phyloP scores from a whole-genome alignment of 306 rosid species.

The Albizia julibrissin region DNA sequence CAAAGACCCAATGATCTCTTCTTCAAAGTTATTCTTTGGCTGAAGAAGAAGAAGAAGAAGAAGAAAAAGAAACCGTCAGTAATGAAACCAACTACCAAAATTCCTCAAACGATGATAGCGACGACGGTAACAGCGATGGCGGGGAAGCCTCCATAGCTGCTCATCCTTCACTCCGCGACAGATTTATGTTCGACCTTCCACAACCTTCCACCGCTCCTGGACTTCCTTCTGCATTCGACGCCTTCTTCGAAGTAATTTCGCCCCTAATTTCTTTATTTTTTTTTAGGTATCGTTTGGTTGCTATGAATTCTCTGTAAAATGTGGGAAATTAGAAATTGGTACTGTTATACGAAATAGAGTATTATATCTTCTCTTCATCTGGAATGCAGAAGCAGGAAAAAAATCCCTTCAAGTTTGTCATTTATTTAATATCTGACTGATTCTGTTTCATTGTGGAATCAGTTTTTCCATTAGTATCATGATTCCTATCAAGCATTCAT shows the following conservation, averaged over 20 bases:
- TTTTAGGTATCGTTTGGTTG: background rate
- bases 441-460: constrained; percentile 34
- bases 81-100: constrained; percentile 13
- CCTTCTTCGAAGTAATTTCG: constrained; percentile 75
- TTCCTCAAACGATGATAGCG: constrained; percentile 36
- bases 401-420: background rate
- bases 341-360: background rate
- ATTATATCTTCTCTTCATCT: background rate
- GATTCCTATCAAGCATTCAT: background rate
- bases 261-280: background rate
- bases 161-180: constrained; percentile 56
- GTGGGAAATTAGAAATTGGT: background rate
- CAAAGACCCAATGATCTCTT: constrained; percentile 61
- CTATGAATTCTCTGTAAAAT: background rate
- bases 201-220: constrained; percentile 55
- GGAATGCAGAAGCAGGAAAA: background rate
- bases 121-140: background rate
- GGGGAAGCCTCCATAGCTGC: constrained; percentile 21
- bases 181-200: constrained; percentile 67
- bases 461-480: background rate
- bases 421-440: constrained; percentile 10
- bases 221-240: constrained; percentile 91
- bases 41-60: too few relatives aligned
- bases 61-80: constrained; percentile 45
- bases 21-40: constrained; percentile 85